These are phyloP conservation scores for Rubia occidens DNA, from an alignment of 305 asterid species.

Conservation along the genomic window DNA sequence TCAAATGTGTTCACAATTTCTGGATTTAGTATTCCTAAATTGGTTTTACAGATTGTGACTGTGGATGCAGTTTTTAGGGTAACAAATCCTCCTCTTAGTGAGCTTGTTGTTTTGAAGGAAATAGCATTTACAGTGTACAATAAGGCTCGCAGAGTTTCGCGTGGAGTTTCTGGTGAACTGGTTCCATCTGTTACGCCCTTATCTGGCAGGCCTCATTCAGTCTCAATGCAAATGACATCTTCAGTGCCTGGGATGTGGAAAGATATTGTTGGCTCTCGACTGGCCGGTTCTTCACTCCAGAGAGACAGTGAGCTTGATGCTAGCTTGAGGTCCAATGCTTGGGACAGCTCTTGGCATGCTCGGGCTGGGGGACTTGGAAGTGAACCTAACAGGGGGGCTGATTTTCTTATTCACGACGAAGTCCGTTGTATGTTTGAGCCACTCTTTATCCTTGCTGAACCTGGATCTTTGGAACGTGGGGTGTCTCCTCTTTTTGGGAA, in stretches of 20 bases:
- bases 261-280: slow-evolving; percentile 74
- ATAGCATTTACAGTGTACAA: slow-evolving; percentile 94
- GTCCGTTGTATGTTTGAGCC: slow-evolving; percentile 88
- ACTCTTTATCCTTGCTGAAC: slow-evolving; percentile 85
- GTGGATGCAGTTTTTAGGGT: slow-evolving; percentile 96
- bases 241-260: slow-evolving; percentile 90
- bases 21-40: slow-evolving; percentile 85
- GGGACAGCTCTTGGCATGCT: slow-evolving; percentile 97
- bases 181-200: slow-evolving; percentile 38
- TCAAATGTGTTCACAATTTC: slow-evolving; percentile 84
- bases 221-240: slow-evolving; percentile 64
- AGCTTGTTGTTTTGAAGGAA: slow-evolving; percentile 82
- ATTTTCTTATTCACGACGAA: slow-evolving; percentile 59
- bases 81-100: slow-evolving; percentile 74
- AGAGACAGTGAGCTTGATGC: slow-evolving; percentile 88
- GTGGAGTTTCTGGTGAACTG: slow-evolving; percentile 63
- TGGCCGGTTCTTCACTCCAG: slow-evolving; percentile 58
- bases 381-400: slow-evolving; percentile 65
- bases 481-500: slow-evolving; percentile 51
- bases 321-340: slow-evolving; percentile 73
- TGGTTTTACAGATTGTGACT: slow-evolving; percentile 90
- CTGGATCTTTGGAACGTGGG: slow-evolving; percentile 88
- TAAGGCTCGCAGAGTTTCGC: slow-evolving; percentile 78
- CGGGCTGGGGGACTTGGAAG: slow-evolving; percentile 71
- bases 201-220: slow-evolving; percentile 67